A percentile compares a stretch with the other conserved stretches of the same genome.
Evolutionary conservation across 805 yeast species (phyloP).

Genomic region (Cyberlindnera lachancei): DNA sequence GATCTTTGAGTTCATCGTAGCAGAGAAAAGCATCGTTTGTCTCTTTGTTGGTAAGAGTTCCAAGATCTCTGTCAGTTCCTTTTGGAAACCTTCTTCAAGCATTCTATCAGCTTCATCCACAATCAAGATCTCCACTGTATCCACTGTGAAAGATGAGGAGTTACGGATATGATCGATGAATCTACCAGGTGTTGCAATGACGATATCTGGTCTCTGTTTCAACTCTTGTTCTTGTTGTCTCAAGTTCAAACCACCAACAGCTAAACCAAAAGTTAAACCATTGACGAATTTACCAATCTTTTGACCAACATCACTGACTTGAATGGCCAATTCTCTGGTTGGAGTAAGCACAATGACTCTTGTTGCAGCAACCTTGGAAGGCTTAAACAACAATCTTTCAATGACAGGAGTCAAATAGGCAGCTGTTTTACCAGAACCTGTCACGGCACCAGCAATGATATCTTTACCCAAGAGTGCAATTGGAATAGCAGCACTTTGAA

Average conservation of each 20-base stretch:
- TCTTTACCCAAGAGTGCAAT: constrained; percentile 91
- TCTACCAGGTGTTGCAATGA: constrained; percentile 98
- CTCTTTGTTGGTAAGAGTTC: constrained; percentile 82
- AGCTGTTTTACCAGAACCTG: constrained; percentile 99
- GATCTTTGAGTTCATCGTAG: constrained; percentile 94
- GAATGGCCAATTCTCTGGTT: constrained; percentile 96
- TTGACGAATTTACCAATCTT: constrained; percentile 72
- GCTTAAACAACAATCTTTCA: constrained; percentile 86
- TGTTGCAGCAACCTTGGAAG: constrained; percentile 77
- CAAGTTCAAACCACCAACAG: constrained; percentile 95
- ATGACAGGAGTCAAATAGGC: constrained; percentile 95
- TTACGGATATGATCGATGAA: constrained; percentile 94
- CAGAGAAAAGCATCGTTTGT: constrained; percentile 91
- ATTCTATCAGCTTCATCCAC: constrained; percentile 98
- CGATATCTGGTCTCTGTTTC: constrained; percentile 89
- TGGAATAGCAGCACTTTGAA: constrained; percentile 91
- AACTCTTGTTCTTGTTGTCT: constrained; percentile 94
- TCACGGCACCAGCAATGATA: constrained; percentile 97
- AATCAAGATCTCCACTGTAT: constrained; percentile 84
- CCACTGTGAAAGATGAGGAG: constrained; percentile 88
- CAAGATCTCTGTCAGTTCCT: constrained; percentile 85
- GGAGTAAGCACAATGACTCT: constrained; percentile 90
- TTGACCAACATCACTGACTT: constrained; percentile 88
- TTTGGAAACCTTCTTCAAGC: constrained; percentile 98
- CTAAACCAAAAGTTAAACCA: constrained; percentile 81